Base-by-base conservation (phyloP, 129 eudicot genomes). In the Tagetes patula region DNA sequence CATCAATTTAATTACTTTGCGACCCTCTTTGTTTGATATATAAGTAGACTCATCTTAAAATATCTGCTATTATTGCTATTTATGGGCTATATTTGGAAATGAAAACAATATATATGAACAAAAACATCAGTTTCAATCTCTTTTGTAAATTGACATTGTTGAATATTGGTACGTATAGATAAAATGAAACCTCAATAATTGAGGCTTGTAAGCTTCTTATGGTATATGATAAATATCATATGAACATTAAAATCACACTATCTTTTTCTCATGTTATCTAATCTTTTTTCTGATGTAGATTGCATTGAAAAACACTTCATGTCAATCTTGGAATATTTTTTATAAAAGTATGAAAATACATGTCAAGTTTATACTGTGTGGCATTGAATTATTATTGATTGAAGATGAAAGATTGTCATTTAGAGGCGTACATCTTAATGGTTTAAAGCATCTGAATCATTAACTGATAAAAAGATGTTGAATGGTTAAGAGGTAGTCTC, bases 51-150 rank as follows among this genome's bases (percentile, higher is more conserved):
- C 34, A 10, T 65, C 11, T 63, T 33, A 27, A 38, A 74, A 75
- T 65, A 49, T 63, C 50, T 63, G 0, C 2, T 48, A 6, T 59
- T 53, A 39, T 65, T 62, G 52, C 42, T 34, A 39, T 40, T 63
- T 14, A n/a, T 64, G 6, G 9, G 46, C 55, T 50, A 38, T 63
- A 11, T 30, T 33, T 49, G 72, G 52, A 65, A 37, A 65, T 52
- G 42, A 48, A 45, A 59, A 61, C 60, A 62, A 43, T 43, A 10
- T 43, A 62, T 37, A 37, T 5, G 13, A 75, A 40, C 45, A 75
- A 65, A 75, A 74, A 8, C 65, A 38, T 77, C 76, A 70, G 7
- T 48, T 69, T 77, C 81, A 60, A 20, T 27, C 69, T 39, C 81
- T 77, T 69, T 77, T 77, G 47, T 47, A 47, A 30, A 58, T 69